Evolutionary conservation across 1,139 yeast genomes (phyloP).

Genomic region (Candida frijolesensis): DNA sequence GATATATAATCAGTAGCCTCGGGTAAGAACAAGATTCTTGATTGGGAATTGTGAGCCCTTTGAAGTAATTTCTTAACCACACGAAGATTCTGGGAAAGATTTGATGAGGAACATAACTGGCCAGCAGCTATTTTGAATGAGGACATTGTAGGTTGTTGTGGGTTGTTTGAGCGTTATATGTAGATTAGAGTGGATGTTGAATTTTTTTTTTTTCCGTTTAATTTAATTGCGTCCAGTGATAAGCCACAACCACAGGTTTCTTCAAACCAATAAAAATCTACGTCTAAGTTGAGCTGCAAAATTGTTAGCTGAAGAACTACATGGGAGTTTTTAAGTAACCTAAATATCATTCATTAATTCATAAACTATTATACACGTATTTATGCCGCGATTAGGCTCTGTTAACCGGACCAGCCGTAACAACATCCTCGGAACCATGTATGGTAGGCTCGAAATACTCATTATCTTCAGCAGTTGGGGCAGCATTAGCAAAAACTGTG

Average conservation of each 20-base stretch:
- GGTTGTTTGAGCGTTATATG: neutral
- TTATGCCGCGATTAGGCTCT: conserved; percentile 15
- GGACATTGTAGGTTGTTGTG: neutral
- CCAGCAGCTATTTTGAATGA: conserved; percentile 69
- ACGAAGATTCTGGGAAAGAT: conserved; percentile 58
- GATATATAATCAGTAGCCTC: conserved; percentile 93
- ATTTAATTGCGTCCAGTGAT: no score
- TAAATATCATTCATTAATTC: neutral
- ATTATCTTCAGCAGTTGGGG: conserved; percentile 19
- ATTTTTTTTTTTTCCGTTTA: neutral
- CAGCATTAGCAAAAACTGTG: conserved; percentile 24
- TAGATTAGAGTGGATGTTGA: neutral
- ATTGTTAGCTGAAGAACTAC: no score
- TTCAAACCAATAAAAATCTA: no score
- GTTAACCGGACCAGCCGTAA: conserved; percentile 51
- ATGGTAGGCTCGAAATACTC: conserved; percentile 44
- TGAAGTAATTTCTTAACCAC: conserved; percentile 59
- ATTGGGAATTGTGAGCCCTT: conserved; percentile 62
- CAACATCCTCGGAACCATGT: conserved; percentile 43
- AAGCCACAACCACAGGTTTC: no score
- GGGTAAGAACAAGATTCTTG: conserved; percentile 76
- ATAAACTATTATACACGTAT: neutral
- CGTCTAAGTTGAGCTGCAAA: no score
- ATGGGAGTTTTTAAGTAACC: no score
- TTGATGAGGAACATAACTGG: conserved; percentile 78